Evolutionary conservation across 2,329 filamentous ascomycete species (phyloP), one percentile per base, ranked within the genome.

Genomic region (Uncinocarpus reesii): DNA sequence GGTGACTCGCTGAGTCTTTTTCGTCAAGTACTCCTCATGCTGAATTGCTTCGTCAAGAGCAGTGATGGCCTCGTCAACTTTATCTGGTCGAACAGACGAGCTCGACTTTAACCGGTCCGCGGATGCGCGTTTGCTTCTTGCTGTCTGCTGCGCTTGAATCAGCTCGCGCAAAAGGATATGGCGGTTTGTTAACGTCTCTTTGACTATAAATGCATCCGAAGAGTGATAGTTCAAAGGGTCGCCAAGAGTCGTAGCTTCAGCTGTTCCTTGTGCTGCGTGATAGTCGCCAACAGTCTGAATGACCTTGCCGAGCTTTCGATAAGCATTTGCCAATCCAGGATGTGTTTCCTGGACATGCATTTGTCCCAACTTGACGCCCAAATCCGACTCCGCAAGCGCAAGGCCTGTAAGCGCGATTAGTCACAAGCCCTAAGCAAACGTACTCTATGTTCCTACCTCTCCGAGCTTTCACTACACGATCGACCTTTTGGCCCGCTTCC

Each of bases 401-500:
- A 98, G 79, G 43, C 86, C 90, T 95, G 56, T 48, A 42, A 21
- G 24, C 18, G 21, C 38, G 40, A 26, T 36, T 21, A 29, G 24
- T 36, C 24, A 34, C 38, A 15, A n/a, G 7, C 41, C 11, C 11
- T 26, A 29, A 7, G 2, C 16, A 7, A 35, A 29, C 7, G 36
- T 18, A 16, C 20, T 10, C 11, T 10, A 31, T 29, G 35, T 52
- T 64, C 71, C 56, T 78, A 94, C 90, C 86, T 80, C 89, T 79
- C 62, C 92, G 78, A 52, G 84, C 80, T 70, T 95, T 96, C 55
- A 98, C 92, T 28, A 96, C 78, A 62, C 83, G 86, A 62, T 98
- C 92, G 26, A 98, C 80, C 69, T 95, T 96, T 68, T 98, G 92
- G 36, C 88, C 87, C n/a, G 87, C 81, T 63, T 96, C 92, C 87